Evolutionary conservation across 2,329 filamentous ascomycete species (phyloP).

Genomic region (Penicillium aurantiogriseum): DNA sequence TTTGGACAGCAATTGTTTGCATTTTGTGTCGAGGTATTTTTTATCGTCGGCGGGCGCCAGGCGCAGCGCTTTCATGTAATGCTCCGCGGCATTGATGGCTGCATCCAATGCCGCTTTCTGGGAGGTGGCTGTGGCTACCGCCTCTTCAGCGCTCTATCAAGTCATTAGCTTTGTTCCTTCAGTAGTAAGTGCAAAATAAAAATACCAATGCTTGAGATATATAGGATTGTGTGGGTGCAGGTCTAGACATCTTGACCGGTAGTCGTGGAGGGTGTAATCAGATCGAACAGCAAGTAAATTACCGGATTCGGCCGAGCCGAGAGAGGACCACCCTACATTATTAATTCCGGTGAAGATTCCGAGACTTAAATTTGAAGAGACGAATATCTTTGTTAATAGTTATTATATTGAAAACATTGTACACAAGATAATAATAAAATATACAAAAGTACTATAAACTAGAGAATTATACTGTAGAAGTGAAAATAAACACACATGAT

Average conservation of each 20-base stretch:
- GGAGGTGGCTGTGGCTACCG: conserved; percentile 51
- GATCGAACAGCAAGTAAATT: conserved; percentile 10
- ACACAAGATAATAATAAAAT: background rate
- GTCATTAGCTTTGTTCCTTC: conserved; percentile 22
- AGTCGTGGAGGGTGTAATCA: conserved; percentile 8
- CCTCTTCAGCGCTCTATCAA: conserved; percentile 54
- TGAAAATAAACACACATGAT: conserved; percentile 1
- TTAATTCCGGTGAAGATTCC: background rate
- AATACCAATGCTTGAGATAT: conserved; percentile 35
- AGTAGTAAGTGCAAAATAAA: background rate
- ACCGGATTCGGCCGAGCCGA: conserved; percentile 14
- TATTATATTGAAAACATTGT: background rate
- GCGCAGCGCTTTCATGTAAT: conserved; percentile 73
- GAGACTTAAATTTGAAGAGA: background rate
- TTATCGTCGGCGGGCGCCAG: conserved; percentile 63
- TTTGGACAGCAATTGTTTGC: conserved; percentile 64
- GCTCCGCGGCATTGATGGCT: conserved; percentile 74
- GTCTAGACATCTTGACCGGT: conserved; percentile 29
- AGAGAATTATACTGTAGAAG: no score
- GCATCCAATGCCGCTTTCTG: conserved; percentile 68
- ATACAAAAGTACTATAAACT: no score
- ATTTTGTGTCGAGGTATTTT: conserved; percentile 64
- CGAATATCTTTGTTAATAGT: background rate
- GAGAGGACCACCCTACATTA: background rate
- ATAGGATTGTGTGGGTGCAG: conserved; percentile 26